Percentiles rank a stretch among this genome's conserved stretches.
These are phyloP conservation scores for Vanrija pseudolonga DNA, from an alignment of 1,284 basidiomycete species.

Conservation along the genomic window DNA sequence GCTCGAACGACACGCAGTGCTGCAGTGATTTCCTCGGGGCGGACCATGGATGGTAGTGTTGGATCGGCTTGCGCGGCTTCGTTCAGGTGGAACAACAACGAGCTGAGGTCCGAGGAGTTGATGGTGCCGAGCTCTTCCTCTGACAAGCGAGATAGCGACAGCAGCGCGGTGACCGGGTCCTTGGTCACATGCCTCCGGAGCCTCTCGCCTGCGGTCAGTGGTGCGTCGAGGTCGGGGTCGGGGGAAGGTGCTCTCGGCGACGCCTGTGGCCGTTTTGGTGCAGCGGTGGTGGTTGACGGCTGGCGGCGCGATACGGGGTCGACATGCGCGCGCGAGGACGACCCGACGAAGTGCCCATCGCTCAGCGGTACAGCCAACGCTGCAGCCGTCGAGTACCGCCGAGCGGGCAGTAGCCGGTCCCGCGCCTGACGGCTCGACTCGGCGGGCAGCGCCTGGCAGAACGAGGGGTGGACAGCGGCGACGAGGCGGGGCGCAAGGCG, in stretches of 20 bases:
- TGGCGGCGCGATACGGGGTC: no score
- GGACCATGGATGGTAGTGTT: no score
- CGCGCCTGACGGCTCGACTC: conserved; percentile 35
- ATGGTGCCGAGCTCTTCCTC: neutral
- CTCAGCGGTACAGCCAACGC: neutral
- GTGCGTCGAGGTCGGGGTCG: neutral
- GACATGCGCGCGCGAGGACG: no score
- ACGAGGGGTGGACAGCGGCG: neutral
- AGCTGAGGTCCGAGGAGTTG: conserved; percentile 8
- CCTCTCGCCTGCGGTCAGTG: conserved; percentile 9
- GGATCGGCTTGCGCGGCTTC: neutral
- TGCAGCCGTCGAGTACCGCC: neutral
- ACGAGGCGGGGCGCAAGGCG: conserved; percentile 9
- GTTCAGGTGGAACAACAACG: conserved; percentile 7
- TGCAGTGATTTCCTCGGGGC: neutral
- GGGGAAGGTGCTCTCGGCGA: no score
- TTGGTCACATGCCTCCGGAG: conserved; percentile 6
- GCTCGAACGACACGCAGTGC: conserved; percentile 2
- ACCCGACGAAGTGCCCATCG: no score
- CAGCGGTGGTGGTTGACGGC: no score
- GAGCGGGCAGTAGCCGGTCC: conserved; percentile 1
- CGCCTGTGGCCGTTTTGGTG: no score
- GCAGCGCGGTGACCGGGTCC: conserved; percentile 9
- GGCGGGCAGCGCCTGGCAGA: conserved; percentile 21
- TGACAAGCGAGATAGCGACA: neutral